Base-by-base conservation (phyloP, 805 yeast genomes). In the Cyberlindnera sargentensis region DNA sequence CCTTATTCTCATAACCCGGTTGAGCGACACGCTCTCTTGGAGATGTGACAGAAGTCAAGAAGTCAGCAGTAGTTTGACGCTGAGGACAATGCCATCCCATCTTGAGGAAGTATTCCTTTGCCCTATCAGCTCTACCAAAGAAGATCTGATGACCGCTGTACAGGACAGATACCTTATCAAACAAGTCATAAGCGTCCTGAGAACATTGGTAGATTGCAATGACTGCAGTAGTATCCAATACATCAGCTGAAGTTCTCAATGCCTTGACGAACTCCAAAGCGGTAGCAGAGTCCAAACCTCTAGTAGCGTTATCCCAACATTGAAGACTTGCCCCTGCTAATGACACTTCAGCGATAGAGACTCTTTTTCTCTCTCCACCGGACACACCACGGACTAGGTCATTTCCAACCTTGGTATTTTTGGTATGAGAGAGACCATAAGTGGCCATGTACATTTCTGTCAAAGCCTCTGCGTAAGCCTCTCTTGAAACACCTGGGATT, bases 351-450 rank as follows among this genome's bases (percentile, higher is more conserved):
- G 84, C 84, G 53, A 81, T 78, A 11, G 85, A 78, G 23, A 80
- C 86, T 66, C 87, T 76, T 61, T 61, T 81, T 52, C 87, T 67
- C 63, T 81, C 84, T 65, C 87, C 87, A 59, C 87, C 87, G 27
- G 85, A 79, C 36, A 82, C 78, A 62, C 88, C 88, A 60, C 85
- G 71, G 30, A 80, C 76, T 37, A 72, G 70, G 49, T 80, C 84
- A 51, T 76, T 72, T 56, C 87, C 87, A 39, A 81, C 86, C 44
- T 76, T 70, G 27, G 87, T 81, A 57, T 79, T 67, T 50, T 72
- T 69, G 9, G 84, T 79, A 56, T 82, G 86, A 6, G 60, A 52
- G 36, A 66, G 50, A 41, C 76, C 76, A 51, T 71, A 74, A 36
- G 76, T 72, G 15, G 76, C 78, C 78, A 74, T 71, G 43, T 64